phyloP scores from a whole-genome alignment of 768 basidiomycete genomes.

The Podaxis sp. region DNA sequence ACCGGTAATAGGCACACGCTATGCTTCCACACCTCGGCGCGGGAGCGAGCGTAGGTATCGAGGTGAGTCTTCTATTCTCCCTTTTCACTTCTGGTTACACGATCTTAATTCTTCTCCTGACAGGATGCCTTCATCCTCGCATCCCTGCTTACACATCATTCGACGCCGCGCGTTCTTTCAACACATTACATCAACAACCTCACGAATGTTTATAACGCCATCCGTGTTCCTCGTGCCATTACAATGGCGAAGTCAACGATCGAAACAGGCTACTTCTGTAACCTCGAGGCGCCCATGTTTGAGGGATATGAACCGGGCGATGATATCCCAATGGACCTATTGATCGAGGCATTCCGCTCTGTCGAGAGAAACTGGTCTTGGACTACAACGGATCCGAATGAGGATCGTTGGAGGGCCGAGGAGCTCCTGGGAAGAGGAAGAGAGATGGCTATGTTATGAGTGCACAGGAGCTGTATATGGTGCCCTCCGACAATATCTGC shows the following conservation, averaged over 20 bases:
- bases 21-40: conserved; percentile 50
- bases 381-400: conserved; percentile 24
- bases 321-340: conserved; percentile 19
- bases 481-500: not conserved
- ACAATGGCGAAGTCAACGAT: conserved; percentile 16
- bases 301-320: conserved; percentile 26
- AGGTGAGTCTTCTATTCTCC: conserved; percentile 25
- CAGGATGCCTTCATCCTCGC: conserved; percentile 45
- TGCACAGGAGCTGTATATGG: not conserved
- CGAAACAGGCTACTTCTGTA: conserved; percentile 15
- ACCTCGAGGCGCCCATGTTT: conserved; percentile 22
- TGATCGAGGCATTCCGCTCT: conserved; percentile 19
- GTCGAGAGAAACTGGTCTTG: conserved; percentile 25
- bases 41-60: conserved; percentile 48
- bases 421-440: not conserved
- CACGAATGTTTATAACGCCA: conserved; percentile 21
- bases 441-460: not conserved
- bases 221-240: conserved; percentile 26
- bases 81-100: not conserved
- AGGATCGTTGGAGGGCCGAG: conserved; percentile 17
- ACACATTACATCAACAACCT: conserved; percentile 13
- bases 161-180: conserved; percentile 21
- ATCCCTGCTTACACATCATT: conserved; percentile 36
- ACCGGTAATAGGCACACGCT: conserved; percentile 37
- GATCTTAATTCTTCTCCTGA: not conserved